These are phyloP conservation scores for Pseudopyricularia cyperi DNA, from an alignment of 2,329 filamentous ascomycete genomes.

Conservation along the genomic window DNA sequence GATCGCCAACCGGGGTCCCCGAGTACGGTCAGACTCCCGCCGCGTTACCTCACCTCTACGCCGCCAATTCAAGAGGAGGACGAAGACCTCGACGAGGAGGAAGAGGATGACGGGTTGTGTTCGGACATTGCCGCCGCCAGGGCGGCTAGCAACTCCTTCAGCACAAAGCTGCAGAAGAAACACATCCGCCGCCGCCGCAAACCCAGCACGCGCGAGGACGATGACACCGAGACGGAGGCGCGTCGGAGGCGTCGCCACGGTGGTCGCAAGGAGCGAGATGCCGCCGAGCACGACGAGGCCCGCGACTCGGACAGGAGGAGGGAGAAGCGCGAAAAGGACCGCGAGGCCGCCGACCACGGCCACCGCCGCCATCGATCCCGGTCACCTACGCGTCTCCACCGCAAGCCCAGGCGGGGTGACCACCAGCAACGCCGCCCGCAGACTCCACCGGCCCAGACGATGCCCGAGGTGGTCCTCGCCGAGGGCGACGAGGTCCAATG, in stretches of 20 bases:
- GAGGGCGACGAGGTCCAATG: slow-evolving; percentile 6
- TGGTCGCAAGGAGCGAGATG: slow-evolving; percentile 20
- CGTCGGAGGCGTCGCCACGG: slow-evolving; percentile 3
- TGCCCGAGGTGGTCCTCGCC: slow-evolving; percentile 5
- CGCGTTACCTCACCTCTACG: slow-evolving; percentile 2
- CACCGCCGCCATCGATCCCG: slow-evolving; percentile 8
- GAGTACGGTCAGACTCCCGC: background rate
- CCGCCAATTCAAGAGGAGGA: slow-evolving; percentile 8
- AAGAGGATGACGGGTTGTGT: slow-evolving; percentile 15
- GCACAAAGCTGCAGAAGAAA: slow-evolving; percentile 36
- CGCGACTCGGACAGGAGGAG: slow-evolving; percentile 3
- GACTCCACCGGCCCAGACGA: background rate
- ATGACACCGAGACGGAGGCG: slow-evolving; percentile 1
- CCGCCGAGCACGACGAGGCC: slow-evolving; percentile 12
- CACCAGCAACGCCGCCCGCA: background rate
- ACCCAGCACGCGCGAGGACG: slow-evolving; percentile 3
- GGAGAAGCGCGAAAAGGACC: slow-evolving; percentile 7
- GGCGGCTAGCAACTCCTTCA: slow-evolving; percentile 23
- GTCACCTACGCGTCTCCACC: slow-evolving; percentile 7
- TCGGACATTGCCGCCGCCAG: slow-evolving; percentile 20
- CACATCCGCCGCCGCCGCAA: slow-evolving; percentile 22
- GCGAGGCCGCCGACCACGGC: slow-evolving; percentile 12
- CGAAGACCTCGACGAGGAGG: slow-evolving; percentile 13
- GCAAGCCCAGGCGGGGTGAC: slow-evolving; percentile 8
- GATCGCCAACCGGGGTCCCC: background rate